A percentile compares a stretch with the other conserved stretches of the same genome.
phyloP scores from a whole-genome alignment of 192 early-diverging fungal species.

The Coemansia sp. region DNA sequence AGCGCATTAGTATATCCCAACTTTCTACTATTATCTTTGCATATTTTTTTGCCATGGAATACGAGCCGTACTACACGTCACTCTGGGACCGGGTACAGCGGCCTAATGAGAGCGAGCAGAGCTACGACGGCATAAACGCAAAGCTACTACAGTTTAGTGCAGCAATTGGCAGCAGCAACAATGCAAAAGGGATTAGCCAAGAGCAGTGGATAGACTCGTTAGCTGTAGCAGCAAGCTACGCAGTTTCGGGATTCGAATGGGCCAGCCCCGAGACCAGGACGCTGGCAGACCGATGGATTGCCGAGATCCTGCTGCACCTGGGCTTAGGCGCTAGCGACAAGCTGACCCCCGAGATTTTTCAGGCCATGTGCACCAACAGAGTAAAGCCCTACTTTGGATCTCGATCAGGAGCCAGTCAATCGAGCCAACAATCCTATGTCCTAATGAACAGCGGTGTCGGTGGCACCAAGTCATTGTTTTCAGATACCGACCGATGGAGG shows the following conservation, averaged over 20 bases:
- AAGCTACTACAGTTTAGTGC: not conserved
- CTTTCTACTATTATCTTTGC: too few species aligned
- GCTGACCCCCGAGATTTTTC: conserved; percentile 7
- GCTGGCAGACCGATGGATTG: conserved; percentile 14
- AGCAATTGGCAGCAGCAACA: not conserved
- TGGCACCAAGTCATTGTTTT: not conserved
- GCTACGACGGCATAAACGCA: not conserved
- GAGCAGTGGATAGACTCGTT: conserved; percentile 17
- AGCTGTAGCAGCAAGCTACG: conserved; percentile 26
- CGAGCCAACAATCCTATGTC: conserved; percentile 4
- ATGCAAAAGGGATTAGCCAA: not conserved
- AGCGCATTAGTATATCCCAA: too few species aligned
- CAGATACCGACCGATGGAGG: conserved; percentile 22
- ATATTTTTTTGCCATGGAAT: conserved; percentile 11
- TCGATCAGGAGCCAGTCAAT: not conserved
- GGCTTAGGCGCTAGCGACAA: not conserved
- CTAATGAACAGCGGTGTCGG: not conserved
- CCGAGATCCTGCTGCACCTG: conserved; percentile 4
- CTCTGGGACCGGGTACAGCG: conserved; percentile 25
- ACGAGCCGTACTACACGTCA: conserved; percentile 17
- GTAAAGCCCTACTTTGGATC: conserved; percentile 41
- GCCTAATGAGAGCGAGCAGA: not conserved
- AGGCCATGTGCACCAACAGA: not conserved
- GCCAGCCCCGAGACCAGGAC: not conserved
- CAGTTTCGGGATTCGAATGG: conserved; percentile 20